Conservation (phyloP, 2,329 filamentous ascomycete species). For the Talaromyces sp. region DNA sequence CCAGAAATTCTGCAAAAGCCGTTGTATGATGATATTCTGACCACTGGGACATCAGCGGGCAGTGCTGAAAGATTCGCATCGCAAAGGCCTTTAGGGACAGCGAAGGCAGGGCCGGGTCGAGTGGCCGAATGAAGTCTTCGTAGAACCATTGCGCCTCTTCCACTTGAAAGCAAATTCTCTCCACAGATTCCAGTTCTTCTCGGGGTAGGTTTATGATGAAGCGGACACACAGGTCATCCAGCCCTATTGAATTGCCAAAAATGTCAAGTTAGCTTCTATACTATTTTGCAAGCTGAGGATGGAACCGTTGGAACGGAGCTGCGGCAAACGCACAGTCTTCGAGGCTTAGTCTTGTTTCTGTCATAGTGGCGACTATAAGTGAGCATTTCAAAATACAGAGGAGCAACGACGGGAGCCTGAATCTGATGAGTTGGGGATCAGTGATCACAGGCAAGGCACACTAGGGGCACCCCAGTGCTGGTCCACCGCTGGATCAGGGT, state of each 20-base stretch:
- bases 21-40: constrained; percentile 70
- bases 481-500: constrained; percentile 1
- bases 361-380: constrained; percentile 59
- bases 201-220: constrained; percentile 96
- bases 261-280: constrained; percentile 17
- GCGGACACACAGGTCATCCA: constrained; percentile 95
- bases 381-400: constrained; percentile 52
- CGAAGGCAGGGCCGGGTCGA: constrained; percentile 77
- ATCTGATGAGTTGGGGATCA: background rate
- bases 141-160: constrained; percentile 99
- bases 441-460: constrained; percentile 7
- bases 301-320: background rate
- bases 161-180: constrained; percentile 95
- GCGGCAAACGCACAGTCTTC: constrained; percentile 66
- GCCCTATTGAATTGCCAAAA: constrained; percentile 51
- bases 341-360: constrained; percentile 73
- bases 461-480: background rate
- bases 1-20: constrained; percentile 86
- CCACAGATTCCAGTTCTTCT: constrained; percentile 82
- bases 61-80: constrained; percentile 87
- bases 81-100: constrained; percentile 82
- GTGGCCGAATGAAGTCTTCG: constrained; percentile 94
- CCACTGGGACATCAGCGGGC: constrained; percentile 78
- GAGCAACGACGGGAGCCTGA: constrained; percentile 13
- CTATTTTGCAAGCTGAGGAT: background rate